Base-by-base conservation (phyloP, 257 asterid species). In the Jasminum sambac region DNA sequence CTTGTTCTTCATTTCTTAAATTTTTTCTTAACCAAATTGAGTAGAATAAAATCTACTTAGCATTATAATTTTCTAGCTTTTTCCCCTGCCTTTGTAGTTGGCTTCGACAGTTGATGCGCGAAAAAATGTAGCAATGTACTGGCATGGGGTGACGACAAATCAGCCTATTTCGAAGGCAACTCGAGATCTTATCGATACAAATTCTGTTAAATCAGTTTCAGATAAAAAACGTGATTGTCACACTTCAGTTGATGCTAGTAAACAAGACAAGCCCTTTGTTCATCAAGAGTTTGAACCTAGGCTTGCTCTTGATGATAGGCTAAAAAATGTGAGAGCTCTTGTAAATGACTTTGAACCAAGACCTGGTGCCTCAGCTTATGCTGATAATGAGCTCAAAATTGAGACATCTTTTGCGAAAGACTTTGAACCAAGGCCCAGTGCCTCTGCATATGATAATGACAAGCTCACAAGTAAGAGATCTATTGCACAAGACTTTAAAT, bases 341-440 rank as follows among this genome's bases (percentile, higher is more conserved):
- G 6, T 2, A 0, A 55, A 14, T 17, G 75, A 71, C 37, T 79
- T 74, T 25, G 79, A 77, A 52, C 76, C 73, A 11, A 69, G 78
- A 50, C 75, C 71, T 0, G 50, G 4, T 26, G 37, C 24, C 2
- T 4, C 52, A 4, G 36, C 24, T 23, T 75, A 75, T n/a, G 50
- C 11, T 0, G 55, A 52, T 3, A 21, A 52, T 6, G 17, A 44
- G 5, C 30, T n/a, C 0, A 21, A 34, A 4, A 21, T 21, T 12
- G 63, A 34, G 23, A 25, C 13, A 24, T 23, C 59, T 65, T 57
- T 65, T n/a, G 1, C 13, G 0, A 55, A 8, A 25, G 74, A 72
- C 41, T 79, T 77, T 36, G 79, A 77, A 44, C 78, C 68, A 14
- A n/a, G n/a, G n/a, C n/a, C n/a, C n/a, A n/a, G n/a, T n/a, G n/a